phyloP scores from a whole-genome alignment of 1,139 yeast genomes.

The Yamadazyma conglobata region DNA sequence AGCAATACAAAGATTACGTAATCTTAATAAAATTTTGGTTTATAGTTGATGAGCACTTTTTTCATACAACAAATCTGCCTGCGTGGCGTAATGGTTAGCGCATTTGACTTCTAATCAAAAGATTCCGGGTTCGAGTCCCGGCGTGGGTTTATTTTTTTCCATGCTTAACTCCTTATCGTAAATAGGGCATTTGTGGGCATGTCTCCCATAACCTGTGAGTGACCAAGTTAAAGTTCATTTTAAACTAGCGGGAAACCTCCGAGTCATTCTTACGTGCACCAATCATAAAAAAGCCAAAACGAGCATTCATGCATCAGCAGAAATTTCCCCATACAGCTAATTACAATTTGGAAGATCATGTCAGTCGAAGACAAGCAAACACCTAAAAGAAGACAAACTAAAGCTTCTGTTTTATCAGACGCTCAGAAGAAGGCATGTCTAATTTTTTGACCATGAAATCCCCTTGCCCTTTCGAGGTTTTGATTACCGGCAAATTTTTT shows the following conservation, averaged over 20 bases:
- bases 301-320: not conserved
- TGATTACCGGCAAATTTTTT: too few relatives aligned
- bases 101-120: slow-evolving; percentile 20
- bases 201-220: too few relatives aligned
- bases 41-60: too few relatives aligned
- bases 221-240: too few relatives aligned
- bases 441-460: not conserved
- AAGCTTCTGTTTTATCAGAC: slow-evolving; percentile 35
- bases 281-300: too few relatives aligned
- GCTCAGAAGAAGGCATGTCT: slow-evolving; percentile 44
- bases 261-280: too few relatives aligned
- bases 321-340: slow-evolving; percentile 1
- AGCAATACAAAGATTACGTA: slow-evolving; percentile 1
- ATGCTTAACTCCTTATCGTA: not conserved
- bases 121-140: slow-evolving; percentile 21
- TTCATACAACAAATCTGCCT: slow-evolving; percentile 9
- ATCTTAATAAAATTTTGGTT: too few relatives aligned
- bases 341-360: too few relatives aligned
- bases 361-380: slow-evolving; percentile 3
- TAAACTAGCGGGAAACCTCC: too few relatives aligned
- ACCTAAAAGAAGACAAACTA: slow-evolving; percentile 20
- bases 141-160: slow-evolving; percentile 15
- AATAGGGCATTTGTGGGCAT: too few relatives aligned
- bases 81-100: slow-evolving; percentile 21
- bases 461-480: slow-evolving; percentile 1